A percentile compares a stretch with the other conserved stretches of the same genome.
Conservation (phyloP, 306 rosid species). For the Canavalia gladiata region DNA sequence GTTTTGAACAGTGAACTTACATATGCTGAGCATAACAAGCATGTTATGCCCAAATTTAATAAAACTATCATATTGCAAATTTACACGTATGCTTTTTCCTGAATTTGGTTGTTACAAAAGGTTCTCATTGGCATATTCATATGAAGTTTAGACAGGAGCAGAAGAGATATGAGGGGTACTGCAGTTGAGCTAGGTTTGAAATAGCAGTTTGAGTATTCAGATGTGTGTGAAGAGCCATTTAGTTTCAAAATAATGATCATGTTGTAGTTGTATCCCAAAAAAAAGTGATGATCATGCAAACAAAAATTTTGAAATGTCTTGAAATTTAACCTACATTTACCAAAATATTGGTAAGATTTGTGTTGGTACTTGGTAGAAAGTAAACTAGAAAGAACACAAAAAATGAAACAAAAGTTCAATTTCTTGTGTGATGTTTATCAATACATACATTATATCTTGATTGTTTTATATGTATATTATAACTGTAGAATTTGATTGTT, state of each 20-base stretch:
- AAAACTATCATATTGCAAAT: conserved; percentile 4
- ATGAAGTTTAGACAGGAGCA: conserved; percentile 7
- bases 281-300: too few species aligned
- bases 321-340: conserved; percentile 9
- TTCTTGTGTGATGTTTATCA: conserved; percentile 30
- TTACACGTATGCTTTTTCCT: conserved; percentile 21
- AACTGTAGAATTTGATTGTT: conserved; percentile 36
- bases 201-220: conserved; percentile 17
- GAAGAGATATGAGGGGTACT: conserved; percentile 16
- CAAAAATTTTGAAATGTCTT: background rate
- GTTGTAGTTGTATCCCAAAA: background rate
- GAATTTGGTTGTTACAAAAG: background rate
- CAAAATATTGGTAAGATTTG: conserved; percentile 10
- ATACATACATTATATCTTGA: conserved; percentile 6
- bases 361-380: background rate
- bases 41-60: background rate
- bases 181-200: conserved; percentile 19
- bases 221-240: conserved; percentile 10
- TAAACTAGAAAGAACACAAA: background rate
- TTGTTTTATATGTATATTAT: background rate
- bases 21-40: conserved; percentile 3
- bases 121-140: background rate
- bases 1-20: conserved; percentile 11
- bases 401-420: conserved; percentile 11
- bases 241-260: conserved; percentile 18